Base-by-base conservation (phyloP, 2,329 filamentous ascomycete genomes). In the Scedosporium apiospermum region DNA sequence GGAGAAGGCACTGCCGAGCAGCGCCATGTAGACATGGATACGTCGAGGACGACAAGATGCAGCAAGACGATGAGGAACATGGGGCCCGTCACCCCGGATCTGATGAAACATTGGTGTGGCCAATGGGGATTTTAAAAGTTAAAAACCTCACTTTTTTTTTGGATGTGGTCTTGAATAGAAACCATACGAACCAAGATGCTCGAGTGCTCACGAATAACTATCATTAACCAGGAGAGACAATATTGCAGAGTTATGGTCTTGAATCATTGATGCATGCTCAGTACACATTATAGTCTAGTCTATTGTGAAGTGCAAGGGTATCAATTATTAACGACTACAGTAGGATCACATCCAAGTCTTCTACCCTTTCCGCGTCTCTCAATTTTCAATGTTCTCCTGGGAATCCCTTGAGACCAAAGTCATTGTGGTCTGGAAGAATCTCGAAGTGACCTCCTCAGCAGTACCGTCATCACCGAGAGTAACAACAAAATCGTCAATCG, bases 61-160 rank as follows among this genome's bases (percentile, higher is more conserved):
- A 82, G 80, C 64, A 67, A 69, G 60, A 78, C 78, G 1, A 75
- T 80, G 74, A 71, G 71, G 18, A 65, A 67, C 4, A 71, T 79
- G 63, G 69, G 70, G 21, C 71, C 76, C 0, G 70, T 83, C 21
- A 79, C 75, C 7, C 68, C 71, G 1, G 72, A 74, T 34, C 61
- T 82, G 70, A 76, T 83, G 75, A 70, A 66, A 60, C 76, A 77
- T 53, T 83, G 79, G 78, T 80, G 78, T 63, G 65, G 69, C 60
- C 78, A 81, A 66, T 81, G 78, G 79, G 69, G 65, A 0, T 76
- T 72, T 53, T 69, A 53, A 51, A 16, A 49, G n/a, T n/a, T n/a
- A n/a, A n/a, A n/a, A n/a, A n/a, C n/a, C n/a, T n/a, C n/a, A 38
- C 34, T 38, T 10, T 38, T 38, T 38, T 12, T 3, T 12, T 38